These are phyloP conservation scores for Gastrodia elata DNA, from an alignment of 106 monocot species.

Conservation along the genomic window DNA sequence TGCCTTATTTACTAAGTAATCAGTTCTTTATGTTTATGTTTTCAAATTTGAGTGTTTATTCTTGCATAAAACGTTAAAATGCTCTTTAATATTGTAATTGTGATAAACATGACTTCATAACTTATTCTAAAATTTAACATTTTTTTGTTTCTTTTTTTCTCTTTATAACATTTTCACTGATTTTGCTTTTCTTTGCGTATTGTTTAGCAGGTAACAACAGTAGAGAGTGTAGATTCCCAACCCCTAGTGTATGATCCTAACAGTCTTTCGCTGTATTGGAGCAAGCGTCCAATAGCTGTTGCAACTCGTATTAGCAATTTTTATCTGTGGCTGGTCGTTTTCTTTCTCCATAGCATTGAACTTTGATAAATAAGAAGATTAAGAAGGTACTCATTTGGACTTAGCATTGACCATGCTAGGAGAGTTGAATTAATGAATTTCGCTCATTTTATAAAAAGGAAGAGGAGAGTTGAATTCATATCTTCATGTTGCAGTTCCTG, in stretches of 20 bases:
- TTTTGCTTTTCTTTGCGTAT: not conserved
- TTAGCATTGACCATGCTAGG: too few species aligned
- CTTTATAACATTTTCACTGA: not conserved
- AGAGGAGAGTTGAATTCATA: too few species aligned
- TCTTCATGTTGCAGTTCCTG: too few species aligned
- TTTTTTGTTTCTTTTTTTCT: not conserved
- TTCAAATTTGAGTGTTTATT: not conserved
- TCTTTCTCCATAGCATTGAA: slow-evolving; percentile 64
- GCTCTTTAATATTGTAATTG: not conserved
- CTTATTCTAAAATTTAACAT: not conserved
- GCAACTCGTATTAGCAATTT: slow-evolving; percentile 83
- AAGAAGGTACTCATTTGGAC: slow-evolving; percentile 98
- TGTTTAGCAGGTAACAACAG: slow-evolving; percentile 33
- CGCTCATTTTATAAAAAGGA: too few species aligned
- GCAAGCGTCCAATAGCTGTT: slow-evolving; percentile 82
- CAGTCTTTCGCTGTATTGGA: slow-evolving; percentile 76
- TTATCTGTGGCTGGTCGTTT: slow-evolving; percentile 95
- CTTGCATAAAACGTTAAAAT: not conserved
- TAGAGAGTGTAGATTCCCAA: slow-evolving; percentile 42
- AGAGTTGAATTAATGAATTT: too few species aligned
- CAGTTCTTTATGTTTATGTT: not conserved
- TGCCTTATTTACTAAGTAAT: not conserved
- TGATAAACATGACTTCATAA: not conserved
- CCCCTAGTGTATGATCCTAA: slow-evolving; percentile 88
- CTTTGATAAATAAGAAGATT: slow-evolving; percentile 75